These are phyloP conservation scores for Thraustochytrium sp. DNA, from an alignment of 352 stramenopile species.

Conservation along the genomic window DNA sequence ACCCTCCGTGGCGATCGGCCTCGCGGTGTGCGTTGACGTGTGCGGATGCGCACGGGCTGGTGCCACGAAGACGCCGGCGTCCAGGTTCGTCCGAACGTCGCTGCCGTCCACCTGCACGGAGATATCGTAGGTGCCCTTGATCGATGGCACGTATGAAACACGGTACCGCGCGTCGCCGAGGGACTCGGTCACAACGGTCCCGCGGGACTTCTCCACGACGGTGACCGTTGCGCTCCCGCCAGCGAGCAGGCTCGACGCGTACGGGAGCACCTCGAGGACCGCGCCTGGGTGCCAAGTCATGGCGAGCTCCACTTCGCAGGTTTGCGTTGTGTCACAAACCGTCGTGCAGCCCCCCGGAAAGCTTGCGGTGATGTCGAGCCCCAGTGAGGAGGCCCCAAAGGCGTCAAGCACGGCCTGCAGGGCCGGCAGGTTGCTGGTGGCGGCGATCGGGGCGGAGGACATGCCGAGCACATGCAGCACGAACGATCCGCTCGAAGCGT, in stretches of 20 bases:
- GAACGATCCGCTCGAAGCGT: constrained; percentile 53
- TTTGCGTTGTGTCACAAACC: background rate
- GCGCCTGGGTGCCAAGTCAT: background rate
- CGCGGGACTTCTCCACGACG: background rate
- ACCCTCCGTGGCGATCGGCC: constrained; percentile 68
- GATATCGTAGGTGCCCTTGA: constrained; percentile 65
- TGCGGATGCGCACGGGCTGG: constrained; percentile 64
- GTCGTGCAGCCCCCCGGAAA: background rate
- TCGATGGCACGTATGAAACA: constrained; percentile 68
- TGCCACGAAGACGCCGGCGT: constrained; percentile 66
- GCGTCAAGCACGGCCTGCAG: constrained; percentile 41
- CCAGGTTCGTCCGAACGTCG: constrained; percentile 63
- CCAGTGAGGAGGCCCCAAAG: background rate
- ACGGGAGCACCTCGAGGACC: background rate
- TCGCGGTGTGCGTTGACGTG: constrained; percentile 68
- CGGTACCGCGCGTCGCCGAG: constrained; percentile 64
- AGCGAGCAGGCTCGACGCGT: background rate
- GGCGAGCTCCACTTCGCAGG: background rate
- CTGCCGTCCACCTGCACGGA: constrained; percentile 57
- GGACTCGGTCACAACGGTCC: background rate
- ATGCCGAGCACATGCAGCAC: constrained; percentile 51
- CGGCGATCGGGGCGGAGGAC: constrained; percentile 50
- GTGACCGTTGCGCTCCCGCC: background rate
- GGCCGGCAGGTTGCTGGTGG: constrained; percentile 47
- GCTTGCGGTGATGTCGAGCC: background rate